Base-by-base conservation (phyloP, 257 asterid species). In the Echites panduratus region DNA sequence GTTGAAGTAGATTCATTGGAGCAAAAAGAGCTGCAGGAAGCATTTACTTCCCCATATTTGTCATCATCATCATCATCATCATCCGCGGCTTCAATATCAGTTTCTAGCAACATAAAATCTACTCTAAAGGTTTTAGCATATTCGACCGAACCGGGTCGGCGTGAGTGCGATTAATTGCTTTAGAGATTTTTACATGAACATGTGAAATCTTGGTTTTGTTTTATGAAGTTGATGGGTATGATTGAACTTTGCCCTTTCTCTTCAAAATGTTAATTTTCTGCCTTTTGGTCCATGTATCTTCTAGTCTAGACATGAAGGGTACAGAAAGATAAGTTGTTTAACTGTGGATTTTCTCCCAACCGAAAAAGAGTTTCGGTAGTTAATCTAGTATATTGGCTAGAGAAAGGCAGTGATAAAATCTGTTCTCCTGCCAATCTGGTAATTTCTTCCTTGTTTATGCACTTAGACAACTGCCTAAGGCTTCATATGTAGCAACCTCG, bases 51-150 rank as follows among this genome's bases (percentile, higher is more conserved):
- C 32, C 79, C 85, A 22, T 77, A 86, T 5, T 73, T 75, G 19
- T 75, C 90, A 1, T 41, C 89, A 29, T 74, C 84, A 32, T 32
- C 38, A n/a, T n/a, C n/a, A 32, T 32, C 38, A 32, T 32, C 38
- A 1, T 32, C 38, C 2, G 38, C 3, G 73, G 79, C 91, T 4
- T 77, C 91, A 17, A 66, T 79, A 62, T 82, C 87, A 4, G 78
- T 48, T 70, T 68, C 78, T 66, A 79, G 82, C 73, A 77, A 72
- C 69, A 44, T 65, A 8, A 74, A 24, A 47, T 54, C 52, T 20
- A 50, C 66, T 66, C 32, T 12, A 9, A 24, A 32, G 49, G 1
- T 1, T 52, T 32, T 6, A 7, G 43, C 53, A 48, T 8, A 56
- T 63, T 54, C 57, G 24, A 10, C 61, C 17, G 1, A 44, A 29